Percentiles rank a stretch among this genome's conserved stretches.
Conservation (phyloP, 2,329 filamentous ascomycete species). For the Penicillium sp. region DNA sequence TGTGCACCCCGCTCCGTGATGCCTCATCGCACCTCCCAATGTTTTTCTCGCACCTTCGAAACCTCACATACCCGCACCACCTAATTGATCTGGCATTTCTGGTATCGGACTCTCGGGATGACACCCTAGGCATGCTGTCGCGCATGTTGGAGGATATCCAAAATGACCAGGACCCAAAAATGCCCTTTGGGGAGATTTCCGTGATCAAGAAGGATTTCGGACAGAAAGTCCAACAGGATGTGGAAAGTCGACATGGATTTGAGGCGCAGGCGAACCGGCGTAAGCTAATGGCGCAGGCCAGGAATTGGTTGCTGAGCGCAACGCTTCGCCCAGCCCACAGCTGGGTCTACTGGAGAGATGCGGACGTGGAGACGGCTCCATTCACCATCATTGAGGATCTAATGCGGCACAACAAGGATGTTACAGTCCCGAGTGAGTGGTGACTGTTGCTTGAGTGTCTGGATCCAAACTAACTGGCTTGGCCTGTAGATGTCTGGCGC, state of each 20-base stretch:
- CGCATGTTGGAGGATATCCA: constrained; percentile 77
- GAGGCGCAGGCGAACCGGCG: constrained; percentile 89
- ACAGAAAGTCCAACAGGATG: constrained; percentile 95
- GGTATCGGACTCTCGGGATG: constrained; percentile 95
- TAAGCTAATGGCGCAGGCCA: constrained; percentile 96
- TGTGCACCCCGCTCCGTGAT: constrained; percentile 92
- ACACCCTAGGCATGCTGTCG: constrained; percentile 74
- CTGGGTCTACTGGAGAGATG: constrained; percentile 99
- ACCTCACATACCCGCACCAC: constrained; percentile 96
- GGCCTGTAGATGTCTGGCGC: constrained; percentile 79
- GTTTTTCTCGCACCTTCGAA: constrained; percentile 97
- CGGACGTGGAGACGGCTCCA: constrained; percentile 95
- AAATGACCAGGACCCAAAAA: constrained; percentile 71
- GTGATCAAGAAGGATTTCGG: constrained; percentile 99
- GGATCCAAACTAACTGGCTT: constrained; percentile 20
- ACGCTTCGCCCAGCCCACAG: constrained; percentile 92
- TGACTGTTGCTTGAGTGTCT: neutral
- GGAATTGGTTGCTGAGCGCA: constrained; percentile 94
- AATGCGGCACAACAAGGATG: constrained; percentile 98
- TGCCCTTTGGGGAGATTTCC: constrained; percentile 91
- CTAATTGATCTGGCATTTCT: constrained; percentile 95
- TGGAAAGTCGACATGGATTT: constrained; percentile 95
- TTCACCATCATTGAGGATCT: constrained; percentile 96
- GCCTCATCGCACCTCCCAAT: constrained; percentile 88
- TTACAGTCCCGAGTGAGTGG: constrained; percentile 92